Evolutionary conservation across 1,139 yeast genomes (phyloP).

Genomic region (Lodderomyces elongisporus): DNA sequence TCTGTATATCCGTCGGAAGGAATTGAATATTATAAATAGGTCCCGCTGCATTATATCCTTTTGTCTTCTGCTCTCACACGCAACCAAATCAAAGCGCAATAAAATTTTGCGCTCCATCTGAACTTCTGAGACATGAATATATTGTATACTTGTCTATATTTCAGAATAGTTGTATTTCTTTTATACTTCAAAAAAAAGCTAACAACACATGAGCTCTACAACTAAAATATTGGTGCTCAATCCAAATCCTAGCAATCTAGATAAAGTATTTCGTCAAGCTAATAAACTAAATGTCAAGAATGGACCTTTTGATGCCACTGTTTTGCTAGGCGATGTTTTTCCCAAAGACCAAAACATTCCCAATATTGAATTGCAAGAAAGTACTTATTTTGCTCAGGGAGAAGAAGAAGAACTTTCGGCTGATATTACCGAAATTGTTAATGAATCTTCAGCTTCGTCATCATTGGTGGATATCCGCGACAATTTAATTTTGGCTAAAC

Average conservation of each 20-base stretch:
- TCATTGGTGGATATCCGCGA: slow-evolving; percentile 14
- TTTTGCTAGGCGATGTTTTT: slow-evolving; percentile 48
- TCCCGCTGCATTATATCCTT: too few relatives aligned
- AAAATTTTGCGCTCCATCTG: too few relatives aligned
- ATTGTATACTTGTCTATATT: too few relatives aligned
- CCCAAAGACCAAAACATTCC: slow-evolving; percentile 17
- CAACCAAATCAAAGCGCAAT: too few relatives aligned
- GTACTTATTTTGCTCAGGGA: slow-evolving; percentile 30
- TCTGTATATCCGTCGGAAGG: too few relatives aligned
- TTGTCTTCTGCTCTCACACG: too few relatives aligned
- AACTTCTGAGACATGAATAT: too few relatives aligned
- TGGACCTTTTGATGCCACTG: slow-evolving; percentile 59
- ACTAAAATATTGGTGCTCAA: slow-evolving; percentile 28
- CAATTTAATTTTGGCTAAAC: slow-evolving; percentile 19
- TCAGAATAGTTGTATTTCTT: too few relatives aligned
- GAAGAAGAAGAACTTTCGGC: slow-evolving; percentile 1
- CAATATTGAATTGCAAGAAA: slow-evolving; percentile 16
- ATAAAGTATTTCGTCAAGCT: slow-evolving; percentile 43
- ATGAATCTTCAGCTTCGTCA: slow-evolving; percentile 2
- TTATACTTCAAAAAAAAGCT: too few relatives aligned
- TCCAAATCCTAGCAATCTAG: slow-evolving; percentile 37
- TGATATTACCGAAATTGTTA: neutral
- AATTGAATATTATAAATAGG: too few relatives aligned
- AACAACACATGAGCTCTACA: too few relatives aligned
- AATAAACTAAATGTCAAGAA: slow-evolving; percentile 48